phyloP scores from a whole-genome alignment of 2,329 filamentous ascomycete genomes.

The Apiospora sp. region DNA sequence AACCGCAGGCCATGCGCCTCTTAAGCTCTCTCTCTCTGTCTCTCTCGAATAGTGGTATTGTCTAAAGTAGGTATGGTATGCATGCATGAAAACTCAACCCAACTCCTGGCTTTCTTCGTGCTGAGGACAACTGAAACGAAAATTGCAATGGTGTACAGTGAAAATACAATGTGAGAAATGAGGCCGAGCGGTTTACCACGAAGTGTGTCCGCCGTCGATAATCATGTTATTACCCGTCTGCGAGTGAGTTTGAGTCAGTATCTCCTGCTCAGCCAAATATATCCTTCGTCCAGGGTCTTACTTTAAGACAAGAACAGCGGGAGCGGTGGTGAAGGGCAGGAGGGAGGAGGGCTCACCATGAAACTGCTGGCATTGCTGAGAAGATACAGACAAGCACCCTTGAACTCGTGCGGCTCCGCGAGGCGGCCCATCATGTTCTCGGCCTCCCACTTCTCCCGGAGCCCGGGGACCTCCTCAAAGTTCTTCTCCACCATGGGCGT shows the following conservation, averaged over 20 bases:
- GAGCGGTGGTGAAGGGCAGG: not conserved
- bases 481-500: slow-evolving; percentile 77
- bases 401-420: slow-evolving; percentile 65
- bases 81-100: not conserved
- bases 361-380: slow-evolving; percentile 69
- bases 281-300: not conserved
- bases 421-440: slow-evolving; percentile 77
- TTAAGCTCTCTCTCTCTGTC: not conserved
- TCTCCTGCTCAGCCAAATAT: too few species aligned
- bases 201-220: slow-evolving; percentile 35
- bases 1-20: not conserved
- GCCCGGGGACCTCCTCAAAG: slow-evolving; percentile 72
- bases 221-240: slow-evolving; percentile 34
- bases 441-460: slow-evolving; percentile 67
- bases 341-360: slow-evolving; percentile 48
- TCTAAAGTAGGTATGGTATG: not conserved
- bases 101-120: not conserved
- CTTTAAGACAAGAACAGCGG: not conserved
- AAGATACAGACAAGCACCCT: slow-evolving; percentile 67
- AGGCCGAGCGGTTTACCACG: slow-evolving; percentile 22
- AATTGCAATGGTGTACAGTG: too few species aligned
- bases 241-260: not conserved
- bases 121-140: not conserved
- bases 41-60: not conserved
- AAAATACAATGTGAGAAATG: not conserved